Percentiles rank a stretch among this genome's conserved stretches.
These are phyloP conservation scores for Globisporangium cylindrosporum DNA, from an alignment of 352 stramenopile genomes.

Conservation along the genomic window DNA sequence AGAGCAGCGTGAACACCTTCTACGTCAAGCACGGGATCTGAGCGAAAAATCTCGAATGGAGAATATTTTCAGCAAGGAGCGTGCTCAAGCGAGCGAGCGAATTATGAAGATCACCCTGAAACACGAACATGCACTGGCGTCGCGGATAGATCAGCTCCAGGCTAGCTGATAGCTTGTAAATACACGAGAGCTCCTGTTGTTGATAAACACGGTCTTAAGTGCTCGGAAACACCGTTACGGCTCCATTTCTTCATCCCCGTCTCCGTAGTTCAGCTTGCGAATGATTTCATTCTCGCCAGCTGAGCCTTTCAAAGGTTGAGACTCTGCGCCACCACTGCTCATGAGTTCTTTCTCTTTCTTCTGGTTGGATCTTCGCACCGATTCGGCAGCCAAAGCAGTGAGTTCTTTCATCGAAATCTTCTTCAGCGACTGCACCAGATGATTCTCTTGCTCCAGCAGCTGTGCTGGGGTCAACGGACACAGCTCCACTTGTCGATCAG, in stretches of 20 bases:
- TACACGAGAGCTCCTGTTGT: neutral
- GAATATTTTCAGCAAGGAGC: slow-evolving; percentile 66
- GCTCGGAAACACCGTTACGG: slow-evolving; percentile 2
- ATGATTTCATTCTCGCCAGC: slow-evolving; percentile 1
- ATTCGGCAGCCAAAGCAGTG: slow-evolving; percentile 28
- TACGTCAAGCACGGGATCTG: slow-evolving; percentile 33
- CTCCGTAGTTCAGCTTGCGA: slow-evolving; percentile 21
- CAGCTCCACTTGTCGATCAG: slow-evolving; percentile 20
- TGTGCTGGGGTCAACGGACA: slow-evolving; percentile 44
- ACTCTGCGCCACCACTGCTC: neutral
- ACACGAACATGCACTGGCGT: slow-evolving; percentile 55
- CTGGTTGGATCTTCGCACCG: slow-evolving; percentile 25
- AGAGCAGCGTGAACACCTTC: slow-evolving; percentile 70
- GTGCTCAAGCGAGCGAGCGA: slow-evolving; percentile 67
- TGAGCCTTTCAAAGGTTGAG: neutral
- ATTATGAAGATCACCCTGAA: slow-evolving; percentile 78
- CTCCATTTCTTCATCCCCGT: slow-evolving; percentile 17
- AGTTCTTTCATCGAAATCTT: slow-evolving; percentile 52
- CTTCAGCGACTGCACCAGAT: slow-evolving; percentile 46
- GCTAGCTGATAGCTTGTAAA: slow-evolving; percentile 3
- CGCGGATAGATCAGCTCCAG: slow-evolving; percentile 27
- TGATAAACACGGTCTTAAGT: neutral
- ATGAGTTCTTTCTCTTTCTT: slow-evolving; percentile 18
- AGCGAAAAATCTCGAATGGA: slow-evolving; percentile 58
- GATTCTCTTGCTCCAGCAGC: slow-evolving; percentile 33